phyloP scores from a whole-genome alignment of 768 basidiomycete genomes.

The Rhizopogon salebrosus region DNA sequence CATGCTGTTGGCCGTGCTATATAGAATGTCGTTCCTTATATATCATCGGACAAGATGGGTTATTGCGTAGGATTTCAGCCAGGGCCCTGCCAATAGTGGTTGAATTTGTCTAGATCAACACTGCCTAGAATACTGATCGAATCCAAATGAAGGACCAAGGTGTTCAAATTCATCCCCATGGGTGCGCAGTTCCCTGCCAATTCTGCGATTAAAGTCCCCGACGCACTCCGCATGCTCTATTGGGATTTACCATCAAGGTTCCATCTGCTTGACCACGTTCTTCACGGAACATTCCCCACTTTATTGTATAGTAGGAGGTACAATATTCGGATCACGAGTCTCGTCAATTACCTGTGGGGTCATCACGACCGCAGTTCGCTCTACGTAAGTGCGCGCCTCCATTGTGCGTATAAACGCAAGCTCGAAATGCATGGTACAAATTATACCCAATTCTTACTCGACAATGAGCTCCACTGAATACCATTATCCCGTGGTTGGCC shows the following conservation, averaged over 20 bases:
- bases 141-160: neutral
- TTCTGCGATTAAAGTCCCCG: neutral
- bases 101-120: neutral
- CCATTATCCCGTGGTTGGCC: conserved; percentile 18
- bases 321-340: neutral
- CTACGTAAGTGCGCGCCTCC: neutral
- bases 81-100: neutral
- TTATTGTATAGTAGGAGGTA: neutral
- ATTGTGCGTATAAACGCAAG: neutral
- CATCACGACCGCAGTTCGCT: neutral
- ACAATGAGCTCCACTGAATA: neutral
- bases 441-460: no score
- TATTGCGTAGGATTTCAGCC: neutral
- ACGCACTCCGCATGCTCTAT: neutral
- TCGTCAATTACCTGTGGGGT: neutral
- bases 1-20: no score
- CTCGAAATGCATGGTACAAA: neutral
- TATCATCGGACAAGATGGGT: neutral
- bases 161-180: neutral
- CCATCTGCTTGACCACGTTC: neutral
- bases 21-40: neutral
- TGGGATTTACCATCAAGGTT: no score
- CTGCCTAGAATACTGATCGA: neutral
- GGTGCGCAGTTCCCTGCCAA: neutral
- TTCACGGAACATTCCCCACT: neutral